Base-by-base conservation (phyloP, 1,284 basidiomycete species). In the Chalciporus piperatoides region DNA sequence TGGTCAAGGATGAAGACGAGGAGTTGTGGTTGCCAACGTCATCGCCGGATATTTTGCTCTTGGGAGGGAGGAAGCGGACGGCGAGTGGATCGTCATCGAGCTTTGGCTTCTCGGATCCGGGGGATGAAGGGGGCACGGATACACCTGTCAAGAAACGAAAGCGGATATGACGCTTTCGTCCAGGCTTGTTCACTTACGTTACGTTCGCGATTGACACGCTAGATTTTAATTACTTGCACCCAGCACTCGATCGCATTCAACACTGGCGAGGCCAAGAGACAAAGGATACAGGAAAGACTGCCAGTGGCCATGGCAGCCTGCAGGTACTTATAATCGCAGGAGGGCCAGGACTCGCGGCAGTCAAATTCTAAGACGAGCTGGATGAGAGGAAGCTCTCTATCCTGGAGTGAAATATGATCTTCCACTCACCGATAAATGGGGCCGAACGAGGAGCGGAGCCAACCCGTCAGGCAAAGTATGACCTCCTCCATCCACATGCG, bases 21-120 rank as follows among this genome's bases (percentile, higher is more conserved):
- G 67, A 65, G 3, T 30, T 57, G 4, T 65, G 65, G 62, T 47
- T 69, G 1, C 65, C 64, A 7, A 43, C 39, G 42, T 57, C 56
- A 2, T 67, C 65, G 1, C 64, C 65, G 2, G 60, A 68, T 27
- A 30, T 62, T 10, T 36, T 65, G 2, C 55, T 67, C 2, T 25
- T 64, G n/a, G 49, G 56, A 15, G 4, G 40, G 33, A 51, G 53
- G 44, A 65, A 61, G 27, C 65, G 67, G 15, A 28, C 44, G 7
- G 49, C 50, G 32, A 55, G 59, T 39, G 48, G 56, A 27, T 66
- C 64, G 30, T 64, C 65, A 1, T 67, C 64, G 2, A 56, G 59
- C 15, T 46, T 46, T 19, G 53, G 52, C n/a, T 44, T 50, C 36
- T 61, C 55, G 4, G 62, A 67, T 40, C 42, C 33, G 4, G 50